Conservation (phyloP, 257 asterid species). For the Solanum paucissectum region DNA sequence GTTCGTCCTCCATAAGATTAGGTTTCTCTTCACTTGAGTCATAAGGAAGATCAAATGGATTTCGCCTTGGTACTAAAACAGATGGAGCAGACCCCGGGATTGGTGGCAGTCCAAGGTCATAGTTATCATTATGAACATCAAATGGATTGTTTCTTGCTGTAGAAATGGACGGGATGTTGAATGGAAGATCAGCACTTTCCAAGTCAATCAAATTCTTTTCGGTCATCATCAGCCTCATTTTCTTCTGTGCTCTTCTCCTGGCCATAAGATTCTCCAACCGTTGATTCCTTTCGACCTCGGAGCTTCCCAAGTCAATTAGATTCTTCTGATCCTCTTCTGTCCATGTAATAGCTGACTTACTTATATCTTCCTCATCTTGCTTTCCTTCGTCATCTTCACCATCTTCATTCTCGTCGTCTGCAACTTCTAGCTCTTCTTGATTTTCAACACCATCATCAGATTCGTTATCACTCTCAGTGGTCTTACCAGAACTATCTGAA, state of each 20-base stretch:
- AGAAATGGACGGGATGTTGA: slow-evolving; percentile 48
- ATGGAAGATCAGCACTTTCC: slow-evolving; percentile 59
- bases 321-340: slow-evolving; percentile 93
- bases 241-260: slow-evolving; percentile 76
- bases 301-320: slow-evolving; percentile 83
- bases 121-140: slow-evolving; percentile 39
- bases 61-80: slow-evolving; percentile 49
- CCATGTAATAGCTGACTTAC: slow-evolving; percentile 57
- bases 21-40: slow-evolving; percentile 84
- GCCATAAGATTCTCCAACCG: slow-evolving; percentile 76
- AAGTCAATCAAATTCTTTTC: slow-evolving; percentile 74
- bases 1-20: slow-evolving; percentile 59
- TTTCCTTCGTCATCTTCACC: slow-evolving; percentile 27
- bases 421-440: slow-evolving; percentile 40
- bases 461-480: slow-evolving; percentile 27
- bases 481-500: slow-evolving; percentile 26
- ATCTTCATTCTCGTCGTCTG: slow-evolving; percentile 38
- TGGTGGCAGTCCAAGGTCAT: slow-evolving; percentile 53
- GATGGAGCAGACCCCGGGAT: slow-evolving; percentile 97
- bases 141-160: slow-evolving; percentile 69
- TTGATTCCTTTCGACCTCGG: slow-evolving; percentile 80
- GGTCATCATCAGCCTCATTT: slow-evolving; percentile 29
- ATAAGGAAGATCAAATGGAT: slow-evolving; percentile 85
- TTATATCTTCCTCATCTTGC: slow-evolving; percentile 36
- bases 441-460: slow-evolving; percentile 48